Percentiles rank a stretch among this genome's conserved stretches.
Conservation (phyloP, 441 rosid species). For the Populus trichocarpa region DNA sequence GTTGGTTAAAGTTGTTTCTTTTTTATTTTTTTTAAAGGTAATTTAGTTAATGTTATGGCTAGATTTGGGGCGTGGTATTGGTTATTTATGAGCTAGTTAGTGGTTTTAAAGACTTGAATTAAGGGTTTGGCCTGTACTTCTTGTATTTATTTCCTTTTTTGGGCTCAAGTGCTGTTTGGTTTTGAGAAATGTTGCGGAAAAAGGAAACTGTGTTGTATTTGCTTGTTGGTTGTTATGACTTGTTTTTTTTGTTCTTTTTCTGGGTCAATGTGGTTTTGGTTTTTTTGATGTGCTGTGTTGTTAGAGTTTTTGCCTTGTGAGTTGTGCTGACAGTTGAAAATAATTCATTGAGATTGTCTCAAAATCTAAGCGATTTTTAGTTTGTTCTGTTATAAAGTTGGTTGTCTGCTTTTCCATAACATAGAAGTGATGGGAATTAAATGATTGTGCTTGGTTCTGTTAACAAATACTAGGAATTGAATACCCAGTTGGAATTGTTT, state of each 20-base stretch:
- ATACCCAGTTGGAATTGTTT: not conserved
- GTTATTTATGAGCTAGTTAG: not conserved
- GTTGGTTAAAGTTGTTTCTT: not conserved
- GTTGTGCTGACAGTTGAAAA: not conserved
- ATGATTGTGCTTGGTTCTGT: not conserved
- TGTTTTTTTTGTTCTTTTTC: not conserved
- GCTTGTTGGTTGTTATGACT: not conserved
- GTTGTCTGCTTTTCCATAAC: not conserved
- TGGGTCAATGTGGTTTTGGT: not conserved
- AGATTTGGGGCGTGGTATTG: constrained; percentile 12
- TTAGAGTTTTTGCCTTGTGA: not conserved
- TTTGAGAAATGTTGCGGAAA: not conserved
- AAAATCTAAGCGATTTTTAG: not conserved
- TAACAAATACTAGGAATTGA: not conserved
- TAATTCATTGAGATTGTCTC: not conserved
- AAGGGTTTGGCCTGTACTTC: constrained; percentile 8
- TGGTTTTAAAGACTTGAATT: not conserved
- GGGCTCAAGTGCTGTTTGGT: not conserved
- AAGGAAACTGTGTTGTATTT: not conserved
- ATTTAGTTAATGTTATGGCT: not conserved
- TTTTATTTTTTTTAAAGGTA: not conserved
- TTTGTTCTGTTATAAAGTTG: not conserved
- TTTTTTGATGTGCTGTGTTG: not conserved
- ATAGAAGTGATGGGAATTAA: not conserved
- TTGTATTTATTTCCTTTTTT: not conserved